Percentiles rank a stretch among this genome's conserved stretches.
Conservation (phyloP, 495 filamentous ascomycete species). For the Achaetomiella virescens region DNA sequence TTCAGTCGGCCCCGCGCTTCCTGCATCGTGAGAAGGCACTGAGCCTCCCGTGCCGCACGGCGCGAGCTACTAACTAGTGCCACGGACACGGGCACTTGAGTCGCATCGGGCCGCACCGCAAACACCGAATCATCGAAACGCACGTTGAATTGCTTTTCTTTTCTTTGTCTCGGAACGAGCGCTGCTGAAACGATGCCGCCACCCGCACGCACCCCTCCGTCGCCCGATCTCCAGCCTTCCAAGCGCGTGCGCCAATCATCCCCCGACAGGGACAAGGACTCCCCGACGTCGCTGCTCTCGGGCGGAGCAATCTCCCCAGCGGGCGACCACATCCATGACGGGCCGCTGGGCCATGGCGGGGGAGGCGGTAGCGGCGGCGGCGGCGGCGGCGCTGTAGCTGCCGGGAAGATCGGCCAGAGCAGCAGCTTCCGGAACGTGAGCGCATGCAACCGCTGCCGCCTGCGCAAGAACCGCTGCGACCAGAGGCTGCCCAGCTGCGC, state of each 20-base stretch:
- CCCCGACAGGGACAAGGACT: conserved; percentile 43
- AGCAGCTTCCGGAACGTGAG: conserved; percentile 84
- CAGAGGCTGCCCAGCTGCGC: conserved; percentile 85
- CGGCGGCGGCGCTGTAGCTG: not conserved
- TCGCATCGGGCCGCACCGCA: conserved; percentile 10
- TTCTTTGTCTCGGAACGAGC: conserved; percentile 19
- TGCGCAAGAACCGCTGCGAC: conserved; percentile 92
- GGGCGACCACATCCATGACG: conserved; percentile 32
- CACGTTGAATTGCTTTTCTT: conserved; percentile 1
- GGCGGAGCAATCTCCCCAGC: conserved; percentile 24
- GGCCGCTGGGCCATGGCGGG: conserved; percentile 10
- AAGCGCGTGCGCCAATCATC: conserved; percentile 48
- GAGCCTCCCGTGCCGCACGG: not conserved
- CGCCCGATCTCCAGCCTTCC: conserved; percentile 38
- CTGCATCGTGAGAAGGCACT: not conserved
- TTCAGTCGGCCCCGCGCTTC: not conserved
- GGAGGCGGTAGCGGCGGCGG: conserved; percentile 5
- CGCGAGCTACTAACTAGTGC: not conserved
- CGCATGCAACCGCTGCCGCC: conserved; percentile 86
- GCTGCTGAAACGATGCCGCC: conserved; percentile 31
- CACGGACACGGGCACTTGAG: not conserved
- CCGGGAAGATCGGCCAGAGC: conserved; percentile 41
- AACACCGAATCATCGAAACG: conserved; percentile 5
- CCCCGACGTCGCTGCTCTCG: conserved; percentile 33
- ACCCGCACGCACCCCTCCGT: conserved; percentile 35